These are phyloP conservation scores for Kazachstania kunashirensis DNA, from an alignment of 805 yeast genomes.

Conservation along the genomic window DNA sequence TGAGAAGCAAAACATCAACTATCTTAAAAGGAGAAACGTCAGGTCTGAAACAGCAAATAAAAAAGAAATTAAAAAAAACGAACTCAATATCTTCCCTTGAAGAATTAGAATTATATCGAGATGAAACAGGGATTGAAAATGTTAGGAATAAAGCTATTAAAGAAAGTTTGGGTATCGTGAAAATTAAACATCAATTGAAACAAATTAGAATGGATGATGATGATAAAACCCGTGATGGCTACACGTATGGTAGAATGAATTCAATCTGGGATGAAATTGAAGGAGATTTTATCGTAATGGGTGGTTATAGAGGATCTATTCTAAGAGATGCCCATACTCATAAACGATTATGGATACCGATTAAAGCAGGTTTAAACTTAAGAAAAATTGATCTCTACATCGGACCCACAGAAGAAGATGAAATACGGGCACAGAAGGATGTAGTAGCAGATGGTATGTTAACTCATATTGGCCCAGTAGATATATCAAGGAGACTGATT, in stretches of 20 bases:
- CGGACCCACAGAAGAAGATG: slow-evolving; percentile 69
- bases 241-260: slow-evolving; percentile 23
- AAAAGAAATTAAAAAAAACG: slow-evolving; percentile 36
- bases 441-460: slow-evolving; percentile 70
- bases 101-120: slow-evolving; percentile 49
- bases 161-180: slow-evolving; percentile 46
- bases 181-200: slow-evolving; percentile 18
- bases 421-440: slow-evolving; percentile 39
- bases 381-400: slow-evolving; percentile 58
- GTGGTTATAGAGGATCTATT: slow-evolving; percentile 83
- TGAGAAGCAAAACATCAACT: neutral
- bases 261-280: slow-evolving; percentile 49
- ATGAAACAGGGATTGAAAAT: slow-evolving; percentile 51
- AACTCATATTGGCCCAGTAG: slow-evolving; percentile 81
- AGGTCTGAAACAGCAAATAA: slow-evolving; percentile 12
- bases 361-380: slow-evolving; percentile 73
- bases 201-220: slow-evolving; percentile 17
- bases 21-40: slow-evolving; percentile 4
- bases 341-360: slow-evolving; percentile 76
- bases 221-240: slow-evolving; percentile 20
- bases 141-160: slow-evolving; percentile 62
- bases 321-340: slow-evolving; percentile 55
- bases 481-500: slow-evolving; percentile 55
- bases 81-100: slow-evolving; percentile 52
- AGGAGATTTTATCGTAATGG: slow-evolving; percentile 74